Evolutionary conservation across 257 asterid species (phyloP), one percentile per base, ranked within the genome.

Genomic region (Nicotiana noctiflora): DNA sequence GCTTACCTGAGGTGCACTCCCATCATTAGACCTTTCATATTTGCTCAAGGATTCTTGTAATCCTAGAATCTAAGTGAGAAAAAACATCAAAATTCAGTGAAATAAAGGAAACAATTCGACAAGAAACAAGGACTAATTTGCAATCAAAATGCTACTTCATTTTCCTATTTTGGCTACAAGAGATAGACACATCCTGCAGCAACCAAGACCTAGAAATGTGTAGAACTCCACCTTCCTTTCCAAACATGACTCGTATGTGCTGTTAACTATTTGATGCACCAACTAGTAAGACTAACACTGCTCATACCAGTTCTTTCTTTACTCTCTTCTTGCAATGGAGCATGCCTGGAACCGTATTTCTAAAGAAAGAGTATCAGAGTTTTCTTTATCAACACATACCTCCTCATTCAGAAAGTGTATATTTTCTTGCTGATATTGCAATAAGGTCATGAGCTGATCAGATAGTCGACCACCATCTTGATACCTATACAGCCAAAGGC

Each of bases 391-490:
- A 72, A 72, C 40, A 79, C 67, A 84, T 91, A 96, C 99, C 97
- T 93, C 99, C 89, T 95, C 99, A 81, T 93, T 95, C 64, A 95
- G 88, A 86, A 95, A 95, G 91, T 95, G 98, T 75, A 95, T 92
- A 87, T 96, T 96, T 89, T 94, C 98, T 74, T 94, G 93, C 86
- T 94, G 98, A 88, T 96, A 94, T 81, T 96, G 97, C 92, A 96
- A 86, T 85, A 96, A 86, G 64, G 98, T 97, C 98, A 92, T 94
- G 88, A 92, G 98, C 89, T 93, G 99, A 92, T 96, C 98, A 61
- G 97, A 92, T 37, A 96, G 92, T 37, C 95, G 89, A 15, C 97
- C 97, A 61, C 96, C 95, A 66, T 96, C 98, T 79, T 96, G 92
- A 88, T 93, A 91, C 90, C 99, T 94, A 84, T 79, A 82, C 4